Base-by-base conservation (phyloP, 257 asterid species). In the Petunia axillaris region DNA sequence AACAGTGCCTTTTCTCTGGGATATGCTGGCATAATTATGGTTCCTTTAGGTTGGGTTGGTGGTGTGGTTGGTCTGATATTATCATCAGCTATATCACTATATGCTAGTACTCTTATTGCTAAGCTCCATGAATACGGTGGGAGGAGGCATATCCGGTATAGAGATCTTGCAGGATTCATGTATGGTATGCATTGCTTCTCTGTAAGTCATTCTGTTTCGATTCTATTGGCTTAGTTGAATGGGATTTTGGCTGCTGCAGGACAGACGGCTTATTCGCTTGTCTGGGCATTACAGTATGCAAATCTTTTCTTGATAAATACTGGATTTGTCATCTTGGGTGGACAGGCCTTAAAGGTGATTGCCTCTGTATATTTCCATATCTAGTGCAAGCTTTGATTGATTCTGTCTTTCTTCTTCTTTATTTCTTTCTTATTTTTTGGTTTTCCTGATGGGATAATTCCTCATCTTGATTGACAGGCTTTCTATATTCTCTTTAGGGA, bases 1-100 rank as follows among this genome's bases (percentile, higher is more conserved):
- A 95, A 95, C 90, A 95, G 99, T 60, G 99, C 96, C 2, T 95
- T 91, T 70, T 97, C 91, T 85, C 92, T 95, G 65, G 99, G 99
- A 40, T 95, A 95, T 79, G 91, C 99, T 35, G 99, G 97, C 2
- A 85, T 97, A 0, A 84, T 93, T 81, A 95, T 93, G 99, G 96
- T 92, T 81, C 99, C 99, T 1, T 80, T 95, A 83, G 97, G 99
- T 54, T 93, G 99, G 99, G 36, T 86, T 9, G 97, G 99, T 55
- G 98, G 99, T 62, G 99, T 95, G 48, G 83, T 93, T 43, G 99
- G 99, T 53, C 83, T 95, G 39, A 81, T 95, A 71, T 78, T 92
- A 76, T 96, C 99, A 3, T 89, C 98, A 4, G 80, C 83, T 2
- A 70, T 91, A 41, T 95, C 99, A 4, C 81, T 93, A 48, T 93